phyloP scores from a whole-genome alignment of 208 protist genomes.

The Crithidia expoeki region DNA sequence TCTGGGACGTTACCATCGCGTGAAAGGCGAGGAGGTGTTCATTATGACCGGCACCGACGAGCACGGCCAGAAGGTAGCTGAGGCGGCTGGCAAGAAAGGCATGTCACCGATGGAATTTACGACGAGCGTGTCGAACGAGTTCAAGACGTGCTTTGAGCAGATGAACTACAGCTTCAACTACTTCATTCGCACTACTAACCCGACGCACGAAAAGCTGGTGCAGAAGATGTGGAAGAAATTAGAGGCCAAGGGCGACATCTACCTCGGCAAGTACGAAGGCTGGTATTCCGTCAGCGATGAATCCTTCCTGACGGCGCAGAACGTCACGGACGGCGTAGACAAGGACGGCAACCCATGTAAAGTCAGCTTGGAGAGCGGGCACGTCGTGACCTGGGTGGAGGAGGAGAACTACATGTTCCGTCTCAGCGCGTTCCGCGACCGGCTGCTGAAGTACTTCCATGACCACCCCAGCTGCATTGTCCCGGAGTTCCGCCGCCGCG shows the following conservation, averaged over 20 bases:
- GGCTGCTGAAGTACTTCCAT: constrained; percentile 86
- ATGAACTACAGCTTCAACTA: constrained; percentile 93
- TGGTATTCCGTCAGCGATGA: constrained; percentile 99
- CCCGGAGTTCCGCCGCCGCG: constrained; percentile 91
- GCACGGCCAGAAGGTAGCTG: constrained; percentile 98
- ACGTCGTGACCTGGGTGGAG: constrained; percentile 93
- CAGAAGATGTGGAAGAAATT: constrained; percentile 91
- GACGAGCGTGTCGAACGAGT: constrained; percentile 86
- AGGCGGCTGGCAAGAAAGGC: constrained; percentile 82
- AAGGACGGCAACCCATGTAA: constrained; percentile 90
- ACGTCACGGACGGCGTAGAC: constrained; percentile 86
- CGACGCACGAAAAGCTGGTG: constrained; percentile 79
- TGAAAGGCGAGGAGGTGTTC: constrained; percentile 88
- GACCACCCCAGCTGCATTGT: constrained; percentile 90
- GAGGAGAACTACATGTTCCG: constrained; percentile 99
- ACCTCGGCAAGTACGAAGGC: constrained; percentile 97
- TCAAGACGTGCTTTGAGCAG: constrained; percentile 88
- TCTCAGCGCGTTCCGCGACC: constrained; percentile 89
- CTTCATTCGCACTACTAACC: constrained; percentile 98
- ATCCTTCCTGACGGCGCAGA: constrained; percentile 91
- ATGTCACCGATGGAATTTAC: constrained; percentile 92
- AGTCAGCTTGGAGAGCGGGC: constrained; percentile 92
- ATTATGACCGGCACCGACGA: constrained; percentile 99
- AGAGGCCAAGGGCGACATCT: constrained; percentile 94
- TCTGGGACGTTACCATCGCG: constrained; percentile 86